Percentiles rank a stretch among this genome's conserved stretches.
Conservation (phyloP, 179 eudicot species). For the Camellia oleifera region DNA sequence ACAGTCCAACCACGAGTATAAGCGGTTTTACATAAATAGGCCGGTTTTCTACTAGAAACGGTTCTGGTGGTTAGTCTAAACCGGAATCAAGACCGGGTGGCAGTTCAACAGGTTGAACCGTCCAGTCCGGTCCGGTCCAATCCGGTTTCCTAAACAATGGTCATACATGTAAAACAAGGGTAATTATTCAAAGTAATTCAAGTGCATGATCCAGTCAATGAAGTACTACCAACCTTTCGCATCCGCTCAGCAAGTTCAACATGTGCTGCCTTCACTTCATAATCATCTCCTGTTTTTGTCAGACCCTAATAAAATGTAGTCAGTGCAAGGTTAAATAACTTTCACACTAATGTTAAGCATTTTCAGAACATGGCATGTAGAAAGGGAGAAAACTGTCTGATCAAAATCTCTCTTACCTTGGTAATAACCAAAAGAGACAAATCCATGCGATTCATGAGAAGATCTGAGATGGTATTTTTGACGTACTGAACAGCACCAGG, state of each 20-base stretch:
- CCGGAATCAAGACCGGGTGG: too few relatives aligned
- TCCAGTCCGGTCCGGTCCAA: too few relatives aligned
- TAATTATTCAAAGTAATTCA: not conserved
- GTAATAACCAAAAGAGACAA: conserved; percentile 95
- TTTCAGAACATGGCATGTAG: not conserved
- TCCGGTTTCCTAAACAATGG: too few relatives aligned
- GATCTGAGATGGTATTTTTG: conserved; percentile 92
- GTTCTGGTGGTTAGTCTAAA: too few relatives aligned
- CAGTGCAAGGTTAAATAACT: conserved; percentile 1
- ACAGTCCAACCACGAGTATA: too few relatives aligned
- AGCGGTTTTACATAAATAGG: too few relatives aligned
- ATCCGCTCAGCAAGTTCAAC: conserved; percentile 99
- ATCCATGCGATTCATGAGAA: conserved; percentile 95
- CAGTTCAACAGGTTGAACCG: too few relatives aligned
- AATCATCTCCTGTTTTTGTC: conserved; percentile 93
- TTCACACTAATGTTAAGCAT: not conserved
- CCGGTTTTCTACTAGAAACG: too few relatives aligned
- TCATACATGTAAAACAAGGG: not conserved
- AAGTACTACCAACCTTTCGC: conserved; percentile 70
- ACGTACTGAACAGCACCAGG: conserved; percentile 94
- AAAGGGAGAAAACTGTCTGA: not conserved
- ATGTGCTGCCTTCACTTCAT: conserved; percentile 98
- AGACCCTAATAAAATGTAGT: conserved; percentile 57
- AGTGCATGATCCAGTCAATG: not conserved
- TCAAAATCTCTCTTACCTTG: conserved; percentile 49